Base-by-base conservation (phyloP, 2,329 filamentous ascomycete genomes). In the Xylaria sp. region DNA sequence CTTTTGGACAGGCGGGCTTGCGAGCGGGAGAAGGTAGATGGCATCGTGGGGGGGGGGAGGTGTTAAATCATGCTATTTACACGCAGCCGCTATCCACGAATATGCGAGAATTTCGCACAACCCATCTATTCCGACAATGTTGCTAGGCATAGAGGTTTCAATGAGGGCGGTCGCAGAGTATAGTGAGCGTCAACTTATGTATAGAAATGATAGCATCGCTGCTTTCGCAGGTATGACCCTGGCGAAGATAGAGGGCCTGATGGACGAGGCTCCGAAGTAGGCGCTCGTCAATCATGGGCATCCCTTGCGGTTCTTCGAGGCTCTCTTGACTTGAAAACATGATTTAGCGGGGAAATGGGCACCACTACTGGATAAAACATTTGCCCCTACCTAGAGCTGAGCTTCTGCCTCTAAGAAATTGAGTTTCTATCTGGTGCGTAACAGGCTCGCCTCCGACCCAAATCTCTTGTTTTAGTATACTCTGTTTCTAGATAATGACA, bases 401-500 rank as follows among this genome's bases (percentile, higher is more conserved):
- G 50, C 50, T 19, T 33, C 31, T 31, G 19, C 45, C 15, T 25
- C 25, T 28, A 1, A 12, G 1, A 3, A 4, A 2, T 25, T 49
- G n/a, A 2, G 11, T 19, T 1, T 49, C 6, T 1, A 2, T 12
- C 17, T 49, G 4, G 4, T 14, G 17, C 15, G 25, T 4, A 9
- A 19, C 2, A 17, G 21, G 14, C 4, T 12, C 2, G 25, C 9
- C 19, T 49, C 7, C 25, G 28, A 49, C 28, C 25, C 11, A 12
- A 19, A 33, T 6, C 8, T 11, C 12, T 55, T 28, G 45, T 55
- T 60, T 19, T n/a, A 40, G 7, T 63, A 46, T 17, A 55, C n/a
- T 0, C 23, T 17, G 3, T 45, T 63, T 46, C 38, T 6, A 0
- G 56, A 63, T 21, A 21, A 63, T 2, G 60, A 63, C 25, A 38